Evolutionary conservation across 805 yeast genomes (phyloP).

Genomic region (Cyberlindnera mycetangii): DNA sequence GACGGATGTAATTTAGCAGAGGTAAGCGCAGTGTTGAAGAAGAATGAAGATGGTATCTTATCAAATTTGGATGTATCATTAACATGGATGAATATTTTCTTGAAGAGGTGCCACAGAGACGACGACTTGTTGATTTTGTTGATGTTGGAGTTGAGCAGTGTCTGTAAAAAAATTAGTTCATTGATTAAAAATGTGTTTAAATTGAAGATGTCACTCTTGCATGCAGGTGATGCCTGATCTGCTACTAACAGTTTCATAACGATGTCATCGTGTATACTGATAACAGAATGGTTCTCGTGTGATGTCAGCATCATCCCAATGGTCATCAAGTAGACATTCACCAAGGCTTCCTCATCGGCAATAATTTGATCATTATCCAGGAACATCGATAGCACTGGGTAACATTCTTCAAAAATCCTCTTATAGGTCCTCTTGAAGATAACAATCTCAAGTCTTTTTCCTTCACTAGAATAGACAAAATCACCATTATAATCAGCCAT

Average conservation of each 20-base stretch:
- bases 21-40: slow-evolving; percentile 20
- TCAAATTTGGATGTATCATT: not conserved
- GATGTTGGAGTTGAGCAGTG: slow-evolving; percentile 32
- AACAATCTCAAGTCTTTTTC: slow-evolving; percentile 30
- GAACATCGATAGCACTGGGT: slow-evolving; percentile 19
- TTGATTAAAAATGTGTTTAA: slow-evolving; percentile 12
- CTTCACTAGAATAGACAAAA: slow-evolving; percentile 11
- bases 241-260: slow-evolving; percentile 16
- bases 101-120: slow-evolving; percentile 35
- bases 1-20: slow-evolving; percentile 34
- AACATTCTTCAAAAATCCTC: slow-evolving; percentile 32
- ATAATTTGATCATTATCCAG: slow-evolving; percentile 12
- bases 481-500: slow-evolving; percentile 11
- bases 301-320: slow-evolving; percentile 35
- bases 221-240: not conserved
- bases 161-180: slow-evolving; percentile 23
- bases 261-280: slow-evolving; percentile 31
- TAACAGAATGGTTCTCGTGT: slow-evolving; percentile 34
- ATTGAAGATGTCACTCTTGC: slow-evolving; percentile 3
- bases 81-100: slow-evolving; percentile 25
- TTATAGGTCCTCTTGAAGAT: slow-evolving; percentile 32
- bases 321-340: slow-evolving; percentile 26
- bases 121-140: slow-evolving; percentile 38
- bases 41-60: slow-evolving; percentile 9
- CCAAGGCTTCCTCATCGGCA: slow-evolving; percentile 4